Evolutionary conservation across 2,329 filamentous ascomycete species (phyloP).

Genomic region (Phaeosphaeria sp.): DNA sequence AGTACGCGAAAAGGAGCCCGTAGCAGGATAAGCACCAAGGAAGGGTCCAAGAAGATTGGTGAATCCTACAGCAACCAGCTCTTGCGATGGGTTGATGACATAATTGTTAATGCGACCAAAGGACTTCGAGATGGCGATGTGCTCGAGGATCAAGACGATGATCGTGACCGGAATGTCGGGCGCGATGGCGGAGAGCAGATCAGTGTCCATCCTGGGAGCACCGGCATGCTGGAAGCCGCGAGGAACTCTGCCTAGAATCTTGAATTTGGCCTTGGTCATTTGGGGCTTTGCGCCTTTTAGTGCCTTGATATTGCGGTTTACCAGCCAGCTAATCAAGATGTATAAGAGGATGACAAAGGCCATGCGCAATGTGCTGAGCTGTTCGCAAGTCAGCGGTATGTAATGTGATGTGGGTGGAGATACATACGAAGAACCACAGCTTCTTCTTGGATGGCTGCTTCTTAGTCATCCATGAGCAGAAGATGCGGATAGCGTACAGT

Average conservation of each 20-base stretch:
- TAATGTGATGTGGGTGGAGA: neutral
- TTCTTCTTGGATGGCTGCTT: constrained; percentile 77
- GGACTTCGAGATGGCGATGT: constrained; percentile 96
- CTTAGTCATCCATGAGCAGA: constrained; percentile 70
- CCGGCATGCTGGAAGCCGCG: constrained; percentile 79
- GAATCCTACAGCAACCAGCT: constrained; percentile 90
- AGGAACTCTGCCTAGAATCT: constrained; percentile 56
- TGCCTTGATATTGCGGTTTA: constrained; percentile 64
- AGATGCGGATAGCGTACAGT: constrained; percentile 73
- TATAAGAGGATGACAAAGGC: constrained; percentile 92
- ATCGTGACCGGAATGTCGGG: constrained; percentile 81
- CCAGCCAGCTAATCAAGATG: constrained; percentile 85
- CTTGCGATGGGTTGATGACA: constrained; percentile 91
- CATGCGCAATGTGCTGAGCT: constrained; percentile 80
- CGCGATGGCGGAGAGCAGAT: constrained; percentile 72
- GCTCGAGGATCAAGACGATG: constrained; percentile 95
- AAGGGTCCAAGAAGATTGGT: constrained; percentile 91
- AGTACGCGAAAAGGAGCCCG: constrained; percentile 93
- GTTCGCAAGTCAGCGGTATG: neutral
- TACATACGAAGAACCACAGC: constrained; percentile 75
- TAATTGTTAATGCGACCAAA: constrained; percentile 98
- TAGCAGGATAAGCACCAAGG: constrained; percentile 87
- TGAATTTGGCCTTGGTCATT: constrained; percentile 68
- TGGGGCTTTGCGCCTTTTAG: constrained; percentile 55
- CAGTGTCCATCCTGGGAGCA: constrained; percentile 71